Percentiles rank a stretch among this genome's conserved stretches.
These are phyloP conservation scores for Xenoacremonium recifei DNA, from an alignment of 2,329 filamentous ascomycete species.

Conservation along the genomic window DNA sequence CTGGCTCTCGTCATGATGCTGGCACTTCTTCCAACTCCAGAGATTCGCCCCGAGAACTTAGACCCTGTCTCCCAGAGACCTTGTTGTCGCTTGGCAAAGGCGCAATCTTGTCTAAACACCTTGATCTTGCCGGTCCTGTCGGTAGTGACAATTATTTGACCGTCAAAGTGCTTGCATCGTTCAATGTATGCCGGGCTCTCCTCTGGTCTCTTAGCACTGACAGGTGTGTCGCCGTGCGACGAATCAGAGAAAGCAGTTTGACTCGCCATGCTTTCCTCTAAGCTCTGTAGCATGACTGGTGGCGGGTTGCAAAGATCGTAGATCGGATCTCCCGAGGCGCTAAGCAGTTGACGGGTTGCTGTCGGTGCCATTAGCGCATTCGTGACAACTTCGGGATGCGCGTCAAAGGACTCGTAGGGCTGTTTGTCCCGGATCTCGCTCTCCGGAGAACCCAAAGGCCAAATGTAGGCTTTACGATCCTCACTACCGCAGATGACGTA, in stretches of 20 bases:
- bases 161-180: slow-evolving; percentile 71
- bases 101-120: slow-evolving; percentile 93
- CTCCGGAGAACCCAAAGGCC: slow-evolving; percentile 58
- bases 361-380: slow-evolving; percentile 83
- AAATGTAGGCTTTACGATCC: slow-evolving; percentile 86
- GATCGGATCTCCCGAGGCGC: slow-evolving; percentile 84
- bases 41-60: slow-evolving; percentile 68
- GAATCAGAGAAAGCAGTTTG: slow-evolving; percentile 37
- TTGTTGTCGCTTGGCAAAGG: slow-evolving; percentile 71
- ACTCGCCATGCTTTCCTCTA: slow-evolving; percentile 57
- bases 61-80: slow-evolving; percentile 78
- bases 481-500: slow-evolving; percentile 94
- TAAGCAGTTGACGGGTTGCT: slow-evolving; percentile 73
- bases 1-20: slow-evolving; percentile 56
- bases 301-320: slow-evolving; percentile 96
- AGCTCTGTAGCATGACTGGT: slow-evolving; percentile 76
- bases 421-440: slow-evolving; percentile 73
- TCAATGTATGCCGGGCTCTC: slow-evolving; percentile 76
- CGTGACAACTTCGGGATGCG: slow-evolving; percentile 84
- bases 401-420: slow-evolving; percentile 86
- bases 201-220: slow-evolving; percentile 47
- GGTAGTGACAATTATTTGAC: slow-evolving; percentile 89
- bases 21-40: slow-evolving; percentile 57
- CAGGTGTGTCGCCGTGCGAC: slow-evolving; percentile 29
- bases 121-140: slow-evolving; percentile 89